Evolutionary conservation across 331 rosid genomes (phyloP), one percentile per base, ranked within the genome.

Genomic region (Cydonia oblonga): DNA sequence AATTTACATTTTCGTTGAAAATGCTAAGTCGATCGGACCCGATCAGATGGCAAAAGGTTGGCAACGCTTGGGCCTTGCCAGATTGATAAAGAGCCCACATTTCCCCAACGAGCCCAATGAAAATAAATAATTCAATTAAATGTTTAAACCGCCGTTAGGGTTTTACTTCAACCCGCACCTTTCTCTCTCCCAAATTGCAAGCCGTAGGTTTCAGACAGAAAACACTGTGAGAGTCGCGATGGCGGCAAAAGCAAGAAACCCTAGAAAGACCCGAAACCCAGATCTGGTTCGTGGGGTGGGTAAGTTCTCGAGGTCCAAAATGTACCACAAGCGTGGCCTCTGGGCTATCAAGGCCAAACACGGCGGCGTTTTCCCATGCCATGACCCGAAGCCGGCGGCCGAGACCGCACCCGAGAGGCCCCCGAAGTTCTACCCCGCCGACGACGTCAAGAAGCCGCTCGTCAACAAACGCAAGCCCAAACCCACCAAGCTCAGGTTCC

Each of bases 291-390:
- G 73, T 22, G 81, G 81, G 38, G 74, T 71, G 25, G 84, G 84
- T 2, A 70, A 58, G 59, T 70, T 54, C 78, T 80, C 84, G 9
- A 52, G 84, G 20, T 76, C 84, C 24, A 71, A 75, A 64, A 75
- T 71, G 80, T 76, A 80, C 77, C 77, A 76, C 71, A 80, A 80
- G 75, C 77, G 74, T 9, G 84, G 84, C 22, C 81, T 76, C 52
- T 75, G 81, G 84, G 80, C 84, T 30, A 76, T 76, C 74, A 80
- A 75, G 84, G 80, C 84, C 62, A 80, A 80, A 30, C 70, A 80
- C 57, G 76, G 76, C 60, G 80, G 83, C 59, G 80, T 80, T n/a
- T 80, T 75, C 80, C 83, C 83, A 10, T 68, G 69, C 70, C 80
- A 80, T 67, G 80, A 80, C 35, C 12, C 83, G 24, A 52, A 64